Percentiles rank a stretch among this genome's conserved stretches.
These are phyloP conservation scores for Trichoderma erinaceum DNA, from an alignment of 495 filamentous ascomycete genomes.

Conservation along the genomic window DNA sequence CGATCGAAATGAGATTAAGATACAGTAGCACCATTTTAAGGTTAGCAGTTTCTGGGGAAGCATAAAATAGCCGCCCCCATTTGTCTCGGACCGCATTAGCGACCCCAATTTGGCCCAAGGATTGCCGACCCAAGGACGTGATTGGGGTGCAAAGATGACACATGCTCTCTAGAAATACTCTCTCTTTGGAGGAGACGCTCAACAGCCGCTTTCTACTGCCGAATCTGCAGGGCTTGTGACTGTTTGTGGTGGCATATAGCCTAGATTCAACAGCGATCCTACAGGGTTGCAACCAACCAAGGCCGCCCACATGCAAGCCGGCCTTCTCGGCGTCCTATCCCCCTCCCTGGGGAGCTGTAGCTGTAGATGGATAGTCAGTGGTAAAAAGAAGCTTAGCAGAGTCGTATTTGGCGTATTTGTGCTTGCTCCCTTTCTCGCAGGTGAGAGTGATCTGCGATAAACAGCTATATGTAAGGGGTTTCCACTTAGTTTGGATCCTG, in stretches of 20 bases:
- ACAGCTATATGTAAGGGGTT: background rate
- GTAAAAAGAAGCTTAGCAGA: background rate
- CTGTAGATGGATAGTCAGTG: no score
- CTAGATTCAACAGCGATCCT: no score
- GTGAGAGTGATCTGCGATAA: background rate
- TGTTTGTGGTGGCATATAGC: background rate
- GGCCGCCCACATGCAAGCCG: no score
- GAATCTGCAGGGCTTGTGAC: background rate
- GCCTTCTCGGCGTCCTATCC: no score
- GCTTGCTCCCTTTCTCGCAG: background rate
- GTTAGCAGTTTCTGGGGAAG: background rate
- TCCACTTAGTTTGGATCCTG: background rate
- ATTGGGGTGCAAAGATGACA: background rate
- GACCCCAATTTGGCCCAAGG: background rate
- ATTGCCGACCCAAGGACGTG: background rate
- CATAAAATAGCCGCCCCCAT: background rate
- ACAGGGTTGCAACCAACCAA: no score
- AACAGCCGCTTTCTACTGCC: background rate
- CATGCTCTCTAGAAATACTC: background rate
- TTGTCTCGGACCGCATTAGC: background rate
- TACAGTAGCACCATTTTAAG: background rate
- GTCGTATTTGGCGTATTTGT: background rate
- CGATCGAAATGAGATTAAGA: background rate
- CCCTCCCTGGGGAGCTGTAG: no score
- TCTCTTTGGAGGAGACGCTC: background rate